Percentiles rank a stretch among this genome's conserved stretches.
Evolutionary conservation across 78 protist genomes (phyloP).

Genomic region (Andalucia godoyi): DNA sequence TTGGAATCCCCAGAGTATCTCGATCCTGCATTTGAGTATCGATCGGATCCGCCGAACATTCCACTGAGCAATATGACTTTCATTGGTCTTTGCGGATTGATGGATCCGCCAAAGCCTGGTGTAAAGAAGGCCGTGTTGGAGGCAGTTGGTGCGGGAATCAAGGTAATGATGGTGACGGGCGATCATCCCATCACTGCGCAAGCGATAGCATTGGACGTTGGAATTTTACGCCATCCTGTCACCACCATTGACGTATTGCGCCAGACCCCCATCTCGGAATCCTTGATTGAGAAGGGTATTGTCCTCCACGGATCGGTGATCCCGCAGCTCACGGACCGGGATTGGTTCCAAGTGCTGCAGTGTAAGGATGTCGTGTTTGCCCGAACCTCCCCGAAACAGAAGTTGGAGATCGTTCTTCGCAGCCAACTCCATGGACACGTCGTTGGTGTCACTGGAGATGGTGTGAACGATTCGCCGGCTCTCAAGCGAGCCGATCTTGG

Average conservation of each 20-base stretch:
- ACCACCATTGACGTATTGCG: neutral
- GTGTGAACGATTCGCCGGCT: constrained; percentile 32
- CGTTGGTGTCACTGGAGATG: constrained; percentile 26
- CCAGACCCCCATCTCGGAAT: too few species aligned
- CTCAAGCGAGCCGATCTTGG: constrained; percentile 5
- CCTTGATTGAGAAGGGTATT: neutral
- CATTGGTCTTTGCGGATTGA: constrained; percentile 37
- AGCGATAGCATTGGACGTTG: constrained; percentile 39
- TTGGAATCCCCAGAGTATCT: neutral
- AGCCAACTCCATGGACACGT: constrained; percentile 6
- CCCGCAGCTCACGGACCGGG: neutral
- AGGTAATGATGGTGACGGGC: constrained; percentile 62
- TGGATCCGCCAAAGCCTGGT: constrained; percentile 57
- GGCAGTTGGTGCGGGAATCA: constrained; percentile 24
- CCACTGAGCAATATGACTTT: constrained; percentile 24
- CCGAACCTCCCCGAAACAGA: constrained; percentile 5
- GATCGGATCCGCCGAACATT: constrained; percentile 3
- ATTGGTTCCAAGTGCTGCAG: neutral
- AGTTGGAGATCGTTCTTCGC: constrained; percentile 15
- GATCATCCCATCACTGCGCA: constrained; percentile 50
- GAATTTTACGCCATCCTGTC: constrained; percentile 17
- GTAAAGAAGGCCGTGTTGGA: constrained; percentile 25
- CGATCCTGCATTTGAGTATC: neutral
- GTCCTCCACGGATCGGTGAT: too few species aligned
- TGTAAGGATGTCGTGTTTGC: neutral